Conservation (phyloP, 805 yeast genomes). For the Debaryomyces tyrocola region DNA sequence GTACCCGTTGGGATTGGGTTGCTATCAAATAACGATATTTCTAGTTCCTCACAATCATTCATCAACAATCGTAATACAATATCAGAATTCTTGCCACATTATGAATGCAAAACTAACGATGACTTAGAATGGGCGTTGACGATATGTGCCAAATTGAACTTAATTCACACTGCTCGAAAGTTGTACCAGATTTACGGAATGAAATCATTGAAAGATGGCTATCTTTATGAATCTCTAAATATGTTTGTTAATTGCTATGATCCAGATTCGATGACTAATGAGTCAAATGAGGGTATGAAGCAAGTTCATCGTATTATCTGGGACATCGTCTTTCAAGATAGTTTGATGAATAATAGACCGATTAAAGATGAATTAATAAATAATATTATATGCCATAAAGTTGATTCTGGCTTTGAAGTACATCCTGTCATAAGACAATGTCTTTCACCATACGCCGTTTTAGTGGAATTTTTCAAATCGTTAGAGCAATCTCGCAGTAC, state of each 20-base stretch:
- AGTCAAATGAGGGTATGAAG: constrained; percentile 33
- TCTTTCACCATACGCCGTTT: constrained; percentile 68
- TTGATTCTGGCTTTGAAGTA: constrained; percentile 33
- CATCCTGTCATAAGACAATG: constrained; percentile 66
- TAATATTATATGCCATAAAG: constrained; percentile 41
- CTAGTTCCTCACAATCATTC: constrained; percentile 44
- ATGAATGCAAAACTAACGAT: constrained; percentile 63
- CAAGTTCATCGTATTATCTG: constrained; percentile 56
- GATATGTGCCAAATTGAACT: constrained; percentile 65
- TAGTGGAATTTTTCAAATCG: constrained; percentile 48
- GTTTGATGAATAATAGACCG: constrained; percentile 51
- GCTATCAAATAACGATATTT: constrained; percentile 38
- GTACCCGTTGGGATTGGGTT: constrained; percentile 74
- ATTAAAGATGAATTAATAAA: constrained; percentile 58
- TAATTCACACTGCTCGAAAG: constrained; percentile 56
- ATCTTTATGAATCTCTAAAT: constrained; percentile 59
- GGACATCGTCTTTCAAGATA: constrained; percentile 59
- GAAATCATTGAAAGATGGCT: constrained; percentile 52
- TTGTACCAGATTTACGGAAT: constrained; percentile 52
- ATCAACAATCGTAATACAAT: constrained; percentile 37
- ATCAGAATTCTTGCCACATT: constrained; percentile 59
- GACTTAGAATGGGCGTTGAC: constrained; percentile 80
- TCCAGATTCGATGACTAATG: constrained; percentile 15
- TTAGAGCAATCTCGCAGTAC: constrained; percentile 12
- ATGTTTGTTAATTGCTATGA: constrained; percentile 67